Base-by-base conservation (phyloP, 768 basidiomycete genomes). In the Amanita thiersii region DNA sequence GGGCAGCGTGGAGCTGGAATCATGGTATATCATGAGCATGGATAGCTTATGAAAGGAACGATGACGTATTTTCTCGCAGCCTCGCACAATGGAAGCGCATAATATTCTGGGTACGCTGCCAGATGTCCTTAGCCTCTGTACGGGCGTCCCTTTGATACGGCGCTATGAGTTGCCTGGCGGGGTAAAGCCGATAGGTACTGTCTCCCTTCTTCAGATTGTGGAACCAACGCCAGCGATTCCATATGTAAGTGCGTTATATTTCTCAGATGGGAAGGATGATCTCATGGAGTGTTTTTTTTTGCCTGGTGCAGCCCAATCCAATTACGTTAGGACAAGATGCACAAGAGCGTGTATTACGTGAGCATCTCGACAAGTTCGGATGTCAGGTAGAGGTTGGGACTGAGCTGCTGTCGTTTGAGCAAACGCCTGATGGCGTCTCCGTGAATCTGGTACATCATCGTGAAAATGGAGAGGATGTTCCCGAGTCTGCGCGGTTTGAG, bases 381-480 rank as follows among this genome's bases (percentile, higher is more conserved):
- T 61, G 59, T 37, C 30, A 29, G 10, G 66, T 70, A 10, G 72
- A 77, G 46, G 40, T 65, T n/a, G 65, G 63, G 11, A 69, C 68
- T 1, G 69, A 70, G 42, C 61, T 77, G 5, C 29, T 52, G n/a
- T 65, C 66, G 0, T 66, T 77, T 32, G 54, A 61, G 37, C 66
- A 74, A 42, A 47, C 49, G 6, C 53, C 56, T 1, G 57, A 61
- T 23, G 46, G 46, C 21, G 66, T 75, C 5, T n/a, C n/a, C n/a
- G 47, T 55, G 8, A 71, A 64, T 5, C 58, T 58, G 9, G 43
- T 74, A 3, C 25, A 60, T 19, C 55, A 57, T 23, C 54, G 48
- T 4, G 36, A 33, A 14, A 56, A 51, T 3, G 40, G 44, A 29
- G 44, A 30, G 24, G 43, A 37, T 26, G 52, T 47, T 7, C 36